Evolutionary conservation across 306 rosid genomes (phyloP).

Genomic region (Argentina anserina): DNA sequence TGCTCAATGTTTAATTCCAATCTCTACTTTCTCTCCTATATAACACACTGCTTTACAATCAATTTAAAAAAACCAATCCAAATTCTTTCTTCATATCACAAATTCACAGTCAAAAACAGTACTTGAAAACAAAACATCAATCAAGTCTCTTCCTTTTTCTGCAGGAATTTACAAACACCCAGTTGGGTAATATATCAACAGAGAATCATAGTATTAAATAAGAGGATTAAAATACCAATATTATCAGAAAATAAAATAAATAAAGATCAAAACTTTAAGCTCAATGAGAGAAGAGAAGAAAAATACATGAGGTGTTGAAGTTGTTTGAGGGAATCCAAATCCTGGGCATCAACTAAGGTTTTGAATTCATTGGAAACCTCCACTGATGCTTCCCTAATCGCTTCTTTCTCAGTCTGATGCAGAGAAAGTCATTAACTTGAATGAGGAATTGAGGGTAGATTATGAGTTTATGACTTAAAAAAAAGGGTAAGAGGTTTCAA

Average conservation of each 20-base stretch:
- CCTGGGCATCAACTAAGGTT: constrained; percentile 57
- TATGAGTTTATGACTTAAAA: too few species aligned
- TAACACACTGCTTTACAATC: background rate
- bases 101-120: background rate
- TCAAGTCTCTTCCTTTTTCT: constrained; percentile 6
- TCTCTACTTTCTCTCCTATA: background rate
- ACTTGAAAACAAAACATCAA: background rate
- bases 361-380: constrained; percentile 64
- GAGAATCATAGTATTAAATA: background rate
- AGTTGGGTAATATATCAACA: background rate
- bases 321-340: constrained; percentile 67
- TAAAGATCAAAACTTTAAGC: background rate
- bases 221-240: background rate
- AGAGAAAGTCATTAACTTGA: too few species aligned
- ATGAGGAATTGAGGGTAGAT: too few species aligned
- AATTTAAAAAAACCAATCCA: background rate
- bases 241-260: too few species aligned
- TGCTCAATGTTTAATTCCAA: background rate
- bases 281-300: constrained; percentile 5
- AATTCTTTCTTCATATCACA: background rate
- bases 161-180: constrained; percentile 2
- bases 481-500: too few species aligned
- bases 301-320: constrained; percentile 65
- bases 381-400: constrained; percentile 47
- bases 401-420: constrained; percentile 36